Evolutionary conservation across 345 rosid genomes (phyloP).

Genomic region (Mercurialis annua): DNA sequence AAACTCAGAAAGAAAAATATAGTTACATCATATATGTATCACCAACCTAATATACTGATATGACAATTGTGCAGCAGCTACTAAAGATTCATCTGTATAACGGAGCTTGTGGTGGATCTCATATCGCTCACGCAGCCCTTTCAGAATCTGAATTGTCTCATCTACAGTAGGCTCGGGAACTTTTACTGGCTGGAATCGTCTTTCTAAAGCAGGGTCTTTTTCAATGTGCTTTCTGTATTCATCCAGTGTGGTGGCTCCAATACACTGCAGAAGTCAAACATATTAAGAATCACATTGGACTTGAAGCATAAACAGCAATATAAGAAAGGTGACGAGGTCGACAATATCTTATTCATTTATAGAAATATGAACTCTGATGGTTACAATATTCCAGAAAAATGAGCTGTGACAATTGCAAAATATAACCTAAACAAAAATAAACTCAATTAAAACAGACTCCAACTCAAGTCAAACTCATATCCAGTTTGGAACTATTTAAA

Average conservation of each 20-base stretch:
- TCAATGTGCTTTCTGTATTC: constrained; percentile 98
- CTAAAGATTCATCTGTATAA: constrained; percentile 87
- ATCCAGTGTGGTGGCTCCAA: constrained; percentile 98
- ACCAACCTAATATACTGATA: constrained; percentile 93
- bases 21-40: background rate
- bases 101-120: constrained; percentile 99
- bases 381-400: background rate
- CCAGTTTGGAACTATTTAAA: no score
- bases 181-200: constrained; percentile 98
- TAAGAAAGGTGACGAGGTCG: background rate
- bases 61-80: constrained; percentile 87
- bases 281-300: background rate
- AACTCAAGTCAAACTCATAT: background rate
- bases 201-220: constrained; percentile 98
- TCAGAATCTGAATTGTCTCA: constrained; percentile 86
- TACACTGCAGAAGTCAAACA: constrained; percentile 61
- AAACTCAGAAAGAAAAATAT: background rate
- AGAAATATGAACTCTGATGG: background rate
- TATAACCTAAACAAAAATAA: background rate
- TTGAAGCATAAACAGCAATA: background rate
- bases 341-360: background rate
- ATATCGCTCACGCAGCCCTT: constrained; percentile 88
- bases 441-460: background rate
- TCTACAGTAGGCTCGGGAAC: constrained; percentile 98
- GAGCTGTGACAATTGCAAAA: background rate